phyloP scores from a whole-genome alignment of 2,329 filamentous ascomycete genomes.

The Cladosporium sp. region DNA sequence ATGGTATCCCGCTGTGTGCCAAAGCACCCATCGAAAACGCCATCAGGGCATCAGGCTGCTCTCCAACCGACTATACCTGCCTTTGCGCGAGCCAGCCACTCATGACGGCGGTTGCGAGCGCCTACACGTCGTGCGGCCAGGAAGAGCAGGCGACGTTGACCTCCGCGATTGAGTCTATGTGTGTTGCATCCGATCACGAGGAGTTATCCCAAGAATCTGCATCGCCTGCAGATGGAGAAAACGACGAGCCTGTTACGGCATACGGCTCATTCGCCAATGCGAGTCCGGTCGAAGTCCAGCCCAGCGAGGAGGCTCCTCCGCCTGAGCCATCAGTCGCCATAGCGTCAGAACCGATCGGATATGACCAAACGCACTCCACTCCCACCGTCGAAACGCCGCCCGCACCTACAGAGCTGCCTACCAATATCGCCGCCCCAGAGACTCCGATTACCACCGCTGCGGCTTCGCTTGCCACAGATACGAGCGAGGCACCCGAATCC shows the following conservation, averaged over 20 bases:
- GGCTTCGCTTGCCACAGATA: neutral
- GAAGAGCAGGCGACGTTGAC: conserved; percentile 8
- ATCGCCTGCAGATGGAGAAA: too few relatives aligned
- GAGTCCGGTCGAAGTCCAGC: neutral
- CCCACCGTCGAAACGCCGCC: neutral
- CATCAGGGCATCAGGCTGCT: conserved; percentile 16
- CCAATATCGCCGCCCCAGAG: neutral
- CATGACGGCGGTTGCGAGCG: conserved; percentile 7
- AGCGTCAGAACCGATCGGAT: neutral
- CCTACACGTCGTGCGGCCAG: conserved; percentile 12
- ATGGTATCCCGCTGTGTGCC: conserved; percentile 14
- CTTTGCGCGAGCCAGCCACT: conserved; percentile 15
- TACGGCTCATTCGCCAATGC: too few relatives aligned
- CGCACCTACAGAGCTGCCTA: neutral
- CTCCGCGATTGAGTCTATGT: neutral
- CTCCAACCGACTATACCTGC: conserved; percentile 13
- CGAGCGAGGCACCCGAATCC: neutral
- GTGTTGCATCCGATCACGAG: too few relatives aligned
- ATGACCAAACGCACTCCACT: neutral
- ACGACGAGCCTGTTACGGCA: too few relatives aligned
- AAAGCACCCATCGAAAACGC: conserved; percentile 12
- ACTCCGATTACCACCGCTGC: neutral
- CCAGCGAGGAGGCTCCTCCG: neutral
- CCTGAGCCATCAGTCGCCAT: neutral
- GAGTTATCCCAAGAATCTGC: neutral